Conservation (phyloP, 768 basidiomycete species). For the Boletus subparvulus region DNA sequence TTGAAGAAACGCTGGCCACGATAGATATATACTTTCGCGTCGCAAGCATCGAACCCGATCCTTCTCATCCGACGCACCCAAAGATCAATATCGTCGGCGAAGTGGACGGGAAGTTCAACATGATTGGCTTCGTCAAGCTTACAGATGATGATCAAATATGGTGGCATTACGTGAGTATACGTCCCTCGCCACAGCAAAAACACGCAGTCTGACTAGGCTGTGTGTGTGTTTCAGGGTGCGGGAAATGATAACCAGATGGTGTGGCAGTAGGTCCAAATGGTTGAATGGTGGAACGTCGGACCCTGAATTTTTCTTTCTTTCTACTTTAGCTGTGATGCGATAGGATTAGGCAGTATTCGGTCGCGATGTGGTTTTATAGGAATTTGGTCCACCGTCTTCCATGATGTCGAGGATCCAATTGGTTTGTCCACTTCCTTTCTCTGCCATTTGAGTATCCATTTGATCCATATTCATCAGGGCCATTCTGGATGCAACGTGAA, state of each 20-base stretch:
- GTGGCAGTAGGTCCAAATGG: conserved; percentile 48
- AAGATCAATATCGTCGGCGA: conserved; percentile 54
- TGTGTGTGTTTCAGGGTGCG: conserved; percentile 37
- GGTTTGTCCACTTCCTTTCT: conserved; percentile 30
- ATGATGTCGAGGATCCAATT: conserved; percentile 48
- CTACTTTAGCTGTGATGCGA: conserved; percentile 50
- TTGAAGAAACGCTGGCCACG: conserved; percentile 51
- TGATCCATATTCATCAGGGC: conserved; percentile 14
- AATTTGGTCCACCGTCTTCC: conserved; percentile 48
- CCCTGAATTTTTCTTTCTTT: background rate
- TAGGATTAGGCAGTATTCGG: conserved; percentile 60
- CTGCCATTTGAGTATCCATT: background rate
- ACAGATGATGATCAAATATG: conserved; percentile 56
- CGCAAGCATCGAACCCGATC: conserved; percentile 42
- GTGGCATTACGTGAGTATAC: conserved; percentile 59
- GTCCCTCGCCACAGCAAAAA: background rate
- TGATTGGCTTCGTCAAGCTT: conserved; percentile 55
- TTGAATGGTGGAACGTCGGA: background rate
- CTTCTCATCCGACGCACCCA: conserved; percentile 49
- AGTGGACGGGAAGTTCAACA: conserved; percentile 46
- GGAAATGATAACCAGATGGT: conserved; percentile 53
- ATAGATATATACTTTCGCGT: conserved; percentile 49
- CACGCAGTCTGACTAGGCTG: conserved; percentile 1
- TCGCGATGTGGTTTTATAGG: conserved; percentile 62
- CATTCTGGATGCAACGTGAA: conserved; percentile 31